Evolutionary conservation across 441 rosid genomes (phyloP).

Genomic region (Eruca vesicaria): DNA sequence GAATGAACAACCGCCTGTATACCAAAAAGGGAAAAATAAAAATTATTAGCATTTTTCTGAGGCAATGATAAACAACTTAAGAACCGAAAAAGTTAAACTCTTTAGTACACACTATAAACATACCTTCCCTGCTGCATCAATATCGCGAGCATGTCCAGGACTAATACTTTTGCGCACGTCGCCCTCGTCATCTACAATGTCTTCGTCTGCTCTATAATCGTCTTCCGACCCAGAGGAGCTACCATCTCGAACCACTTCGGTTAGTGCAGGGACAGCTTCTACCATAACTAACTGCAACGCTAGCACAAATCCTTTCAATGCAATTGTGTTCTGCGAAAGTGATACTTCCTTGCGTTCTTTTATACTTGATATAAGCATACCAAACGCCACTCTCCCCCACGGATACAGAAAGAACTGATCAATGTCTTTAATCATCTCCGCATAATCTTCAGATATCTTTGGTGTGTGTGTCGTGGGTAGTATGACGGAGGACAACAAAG

Average conservation of each 20-base stretch:
- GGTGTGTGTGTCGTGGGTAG: not conserved
- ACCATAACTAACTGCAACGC: not conserved
- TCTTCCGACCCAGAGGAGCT: not conserved
- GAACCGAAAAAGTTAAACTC: too few species aligned
- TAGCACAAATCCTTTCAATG: not conserved
- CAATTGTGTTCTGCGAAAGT: not conserved
- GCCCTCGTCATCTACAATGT: too few species aligned
- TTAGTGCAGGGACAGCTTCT: not conserved
- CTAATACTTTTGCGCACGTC: too few species aligned
- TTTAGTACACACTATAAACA: too few species aligned
- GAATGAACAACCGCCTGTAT: too few species aligned
- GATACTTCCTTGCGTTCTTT: not conserved
- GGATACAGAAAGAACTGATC: not conserved
- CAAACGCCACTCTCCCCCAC: not conserved
- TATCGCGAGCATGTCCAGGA: too few species aligned
- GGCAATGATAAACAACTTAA: too few species aligned
- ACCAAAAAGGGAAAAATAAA: too few species aligned
- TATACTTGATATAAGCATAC: not conserved
- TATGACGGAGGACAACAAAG: not conserved
- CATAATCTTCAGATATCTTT: not conserved
- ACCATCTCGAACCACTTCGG: not conserved
- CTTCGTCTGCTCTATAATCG: not conserved
- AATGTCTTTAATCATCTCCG: not conserved
- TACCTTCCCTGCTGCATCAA: too few species aligned
- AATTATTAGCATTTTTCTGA: too few species aligned